Conservation (phyloP, 495 filamentous ascomycete genomes). For the Glonium stellatum region DNA sequence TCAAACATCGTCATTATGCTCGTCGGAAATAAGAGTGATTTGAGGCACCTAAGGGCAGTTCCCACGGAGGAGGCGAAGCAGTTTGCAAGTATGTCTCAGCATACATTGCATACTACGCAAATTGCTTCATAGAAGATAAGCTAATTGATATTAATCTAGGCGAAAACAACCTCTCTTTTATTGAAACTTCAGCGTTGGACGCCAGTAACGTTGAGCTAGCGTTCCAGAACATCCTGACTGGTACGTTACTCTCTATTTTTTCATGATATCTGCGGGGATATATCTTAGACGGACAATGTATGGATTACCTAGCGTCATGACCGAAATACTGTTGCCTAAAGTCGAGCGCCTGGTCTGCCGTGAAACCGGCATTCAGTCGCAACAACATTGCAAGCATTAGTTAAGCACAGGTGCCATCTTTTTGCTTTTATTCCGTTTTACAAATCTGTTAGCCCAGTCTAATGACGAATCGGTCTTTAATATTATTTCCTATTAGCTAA, state of each 20-base stretch:
- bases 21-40: slow-evolving; percentile 99
- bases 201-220: slow-evolving; percentile 99
- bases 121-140: slow-evolving; percentile 7
- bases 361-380: too few relatives aligned
- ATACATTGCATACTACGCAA: not conserved
- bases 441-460: too few relatives aligned
- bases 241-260: slow-evolving; percentile 45
- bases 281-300: too few relatives aligned
- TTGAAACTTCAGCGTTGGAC: slow-evolving; percentile 97
- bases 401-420: too few relatives aligned
- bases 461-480: not conserved
- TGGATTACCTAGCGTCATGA: too few relatives aligned
- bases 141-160: slow-evolving; percentile 41
- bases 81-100: slow-evolving; percentile 77
- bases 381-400: too few relatives aligned
- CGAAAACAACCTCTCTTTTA: slow-evolving; percentile 94
- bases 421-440: too few relatives aligned
- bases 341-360: too few relatives aligned
- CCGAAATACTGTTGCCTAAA: not conserved
- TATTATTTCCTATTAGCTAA: not conserved
- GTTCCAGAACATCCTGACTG: slow-evolving; percentile 98
- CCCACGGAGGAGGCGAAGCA: slow-evolving; percentile 97
- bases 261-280: not conserved
- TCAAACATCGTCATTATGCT: slow-evolving; percentile 99
- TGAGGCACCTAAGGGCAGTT: slow-evolving; percentile 93